phyloP scores from a whole-genome alignment of 805 yeast genomes.

The Metschnikowia arizonensis region DNA sequence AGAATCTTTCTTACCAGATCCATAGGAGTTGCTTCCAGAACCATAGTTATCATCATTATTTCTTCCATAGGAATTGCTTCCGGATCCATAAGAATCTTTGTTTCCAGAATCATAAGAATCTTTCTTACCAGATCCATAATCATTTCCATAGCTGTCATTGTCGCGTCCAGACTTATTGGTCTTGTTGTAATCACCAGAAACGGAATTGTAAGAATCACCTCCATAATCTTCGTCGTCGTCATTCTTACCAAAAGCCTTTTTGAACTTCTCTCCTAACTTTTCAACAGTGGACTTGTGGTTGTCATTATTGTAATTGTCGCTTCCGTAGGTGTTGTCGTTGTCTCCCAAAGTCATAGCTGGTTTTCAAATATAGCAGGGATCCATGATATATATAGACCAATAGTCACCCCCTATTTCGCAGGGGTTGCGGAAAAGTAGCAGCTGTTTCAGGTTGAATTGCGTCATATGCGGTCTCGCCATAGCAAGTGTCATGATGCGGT shows the following conservation, averaged over 20 bases:
- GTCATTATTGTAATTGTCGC: constrained; percentile 15
- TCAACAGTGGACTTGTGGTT: constrained; percentile 8
- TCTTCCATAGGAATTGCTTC: too few relatives aligned
- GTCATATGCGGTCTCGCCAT: background rate
- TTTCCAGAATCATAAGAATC: constrained; percentile 19
- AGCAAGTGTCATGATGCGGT: background rate
- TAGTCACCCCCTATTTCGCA: too few relatives aligned
- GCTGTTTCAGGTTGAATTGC: background rate
- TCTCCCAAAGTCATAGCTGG: too few relatives aligned
- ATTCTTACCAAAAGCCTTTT: constrained; percentile 11
- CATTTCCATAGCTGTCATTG: constrained; percentile 20
- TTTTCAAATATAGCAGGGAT: too few relatives aligned
- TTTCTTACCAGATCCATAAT: background rate
- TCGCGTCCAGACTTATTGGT: constrained; percentile 20
- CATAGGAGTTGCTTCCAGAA: too few relatives aligned
- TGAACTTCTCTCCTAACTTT: constrained; percentile 14
- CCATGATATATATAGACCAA: too few relatives aligned
- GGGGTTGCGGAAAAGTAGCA: too few relatives aligned
- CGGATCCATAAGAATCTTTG: too few relatives aligned
- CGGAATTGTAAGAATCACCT: constrained; percentile 21
- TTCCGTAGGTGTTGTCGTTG: background rate
- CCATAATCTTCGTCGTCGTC: constrained; percentile 22
- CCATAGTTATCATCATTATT: too few relatives aligned
- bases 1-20: too few relatives aligned
- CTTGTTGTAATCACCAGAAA: constrained; percentile 9